Evolutionary conservation across 176 grass and related monocot genomes (phyloP).

Genomic region (Saccharum spontaneum): DNA sequence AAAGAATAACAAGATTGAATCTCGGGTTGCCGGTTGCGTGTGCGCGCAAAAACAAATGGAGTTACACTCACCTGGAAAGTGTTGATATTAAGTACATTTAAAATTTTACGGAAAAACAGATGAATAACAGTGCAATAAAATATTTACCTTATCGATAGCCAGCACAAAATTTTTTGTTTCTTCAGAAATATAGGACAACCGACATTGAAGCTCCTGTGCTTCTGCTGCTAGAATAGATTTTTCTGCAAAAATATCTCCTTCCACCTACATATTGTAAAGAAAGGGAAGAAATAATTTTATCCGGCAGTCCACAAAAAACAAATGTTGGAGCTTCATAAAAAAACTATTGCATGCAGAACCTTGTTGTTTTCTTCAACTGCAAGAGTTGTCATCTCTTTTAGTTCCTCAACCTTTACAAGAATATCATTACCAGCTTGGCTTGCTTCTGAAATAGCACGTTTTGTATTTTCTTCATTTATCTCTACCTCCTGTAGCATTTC

Average conservation of each 20-base stretch:
- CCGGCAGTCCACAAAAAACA: neutral
- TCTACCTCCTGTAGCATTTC: conserved; percentile 60
- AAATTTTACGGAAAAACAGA: neutral
- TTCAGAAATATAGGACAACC: conserved; percentile 50
- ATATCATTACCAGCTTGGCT: conserved; percentile 59
- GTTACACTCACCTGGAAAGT: neutral
- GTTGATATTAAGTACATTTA: neutral
- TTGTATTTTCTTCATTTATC: conserved; percentile 53
- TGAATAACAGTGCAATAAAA: conserved; percentile 5
- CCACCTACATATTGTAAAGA: conserved; percentile 41
- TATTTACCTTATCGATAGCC: conserved; percentile 44
- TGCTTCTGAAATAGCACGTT: conserved; percentile 46
- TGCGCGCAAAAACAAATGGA: neutral
- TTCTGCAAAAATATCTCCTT: conserved; percentile 68
- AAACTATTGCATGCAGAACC: conserved; percentile 34
- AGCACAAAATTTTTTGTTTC: conserved; percentile 44
- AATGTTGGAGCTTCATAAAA: neutral
- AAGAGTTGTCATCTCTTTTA: conserved; percentile 53
- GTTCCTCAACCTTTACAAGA: conserved; percentile 51
- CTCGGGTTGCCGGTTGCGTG: neutral
- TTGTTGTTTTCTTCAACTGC: conserved; percentile 55
- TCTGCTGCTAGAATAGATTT: conserved; percentile 77
- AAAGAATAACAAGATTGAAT: neutral
- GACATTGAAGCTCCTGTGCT: conserved; percentile 57
- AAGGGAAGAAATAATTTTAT: neutral